A percentile compares a stretch with the other conserved stretches of the same genome.
phyloP scores from a whole-genome alignment of 306 rosid species.

The Ochetophila trinervis region DNA sequence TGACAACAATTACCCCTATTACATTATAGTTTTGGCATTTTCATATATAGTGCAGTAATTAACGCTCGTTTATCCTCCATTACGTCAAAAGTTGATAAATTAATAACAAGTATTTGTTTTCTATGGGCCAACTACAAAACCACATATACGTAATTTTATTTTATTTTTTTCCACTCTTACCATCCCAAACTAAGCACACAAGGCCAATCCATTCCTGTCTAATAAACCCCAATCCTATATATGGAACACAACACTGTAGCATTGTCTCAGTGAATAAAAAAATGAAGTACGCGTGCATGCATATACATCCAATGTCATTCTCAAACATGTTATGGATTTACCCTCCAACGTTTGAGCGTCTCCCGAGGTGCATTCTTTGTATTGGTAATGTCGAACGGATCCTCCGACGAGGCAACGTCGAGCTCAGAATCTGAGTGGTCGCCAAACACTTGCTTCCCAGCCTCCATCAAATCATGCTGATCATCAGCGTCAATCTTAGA shows the following conservation, averaged over 20 bases:
- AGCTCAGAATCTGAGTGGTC: not conserved
- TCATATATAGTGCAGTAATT: too few species aligned
- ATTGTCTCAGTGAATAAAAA: not conserved
- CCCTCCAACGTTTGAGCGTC: constrained; percentile 83
- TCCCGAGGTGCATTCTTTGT: constrained; percentile 76
- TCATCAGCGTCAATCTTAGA: constrained; percentile 16
- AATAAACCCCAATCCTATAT: not conserved
- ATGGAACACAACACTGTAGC: not conserved
- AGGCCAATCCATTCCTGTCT: not conserved
- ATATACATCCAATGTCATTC: not conserved
- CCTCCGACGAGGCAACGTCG: constrained; percentile 17
- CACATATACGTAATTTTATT: not conserved
- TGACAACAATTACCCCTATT: too few species aligned
- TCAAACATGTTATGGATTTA: not conserved
- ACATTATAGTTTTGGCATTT: too few species aligned
- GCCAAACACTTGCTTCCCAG: constrained; percentile 14
- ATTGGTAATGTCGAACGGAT: constrained; percentile 68
- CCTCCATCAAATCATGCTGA: constrained; percentile 23
- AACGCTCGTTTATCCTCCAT: not conserved
- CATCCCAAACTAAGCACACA: not conserved
- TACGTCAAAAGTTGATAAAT: not conserved
- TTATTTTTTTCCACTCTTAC: not conserved
- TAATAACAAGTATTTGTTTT: not conserved
- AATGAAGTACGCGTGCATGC: not conserved
- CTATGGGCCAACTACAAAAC: not conserved